A percentile compares a stretch with the other conserved stretches of the same genome.
Evolutionary conservation across 2,329 filamentous ascomycete genomes (phyloP).

Genomic region (Aspergillus sclerotialis): DNA sequence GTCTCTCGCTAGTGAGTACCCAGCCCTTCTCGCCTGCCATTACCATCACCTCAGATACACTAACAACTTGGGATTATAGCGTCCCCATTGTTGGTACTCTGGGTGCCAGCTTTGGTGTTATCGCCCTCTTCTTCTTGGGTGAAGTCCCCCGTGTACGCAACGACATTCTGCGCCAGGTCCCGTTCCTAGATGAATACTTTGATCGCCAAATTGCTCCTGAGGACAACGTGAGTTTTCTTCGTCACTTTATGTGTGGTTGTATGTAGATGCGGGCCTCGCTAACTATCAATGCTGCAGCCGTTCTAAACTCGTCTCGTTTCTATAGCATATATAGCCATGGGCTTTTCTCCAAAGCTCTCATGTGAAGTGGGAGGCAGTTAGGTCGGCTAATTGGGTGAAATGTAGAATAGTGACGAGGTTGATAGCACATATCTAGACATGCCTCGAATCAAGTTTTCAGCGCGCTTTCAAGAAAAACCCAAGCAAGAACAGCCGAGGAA

Average conservation of each 20-base stretch:
- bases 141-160: slow-evolving; percentile 56
- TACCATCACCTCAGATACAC: background rate
- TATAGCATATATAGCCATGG: background rate
- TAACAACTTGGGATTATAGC: slow-evolving; percentile 17
- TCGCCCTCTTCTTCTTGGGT: slow-evolving; percentile 59
- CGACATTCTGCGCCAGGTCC: slow-evolving; percentile 56
- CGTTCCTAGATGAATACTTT: slow-evolving; percentile 52
- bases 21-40: background rate
- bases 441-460: too few species aligned
- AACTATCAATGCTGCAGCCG: slow-evolving; percentile 22
- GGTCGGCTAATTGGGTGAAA: too few species aligned
- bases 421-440: slow-evolving; percentile 31
- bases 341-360: too few species aligned
- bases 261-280: background rate
- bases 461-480: too few species aligned
- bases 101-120: slow-evolving; percentile 51
- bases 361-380: too few species aligned
- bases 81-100: slow-evolving; percentile 47
- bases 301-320: slow-evolving; percentile 23
- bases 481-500: too few species aligned
- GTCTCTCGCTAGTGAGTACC: slow-evolving; percentile 42
- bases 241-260: background rate
- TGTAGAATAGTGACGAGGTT: slow-evolving; percentile 33
- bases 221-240: slow-evolving; percentile 47
- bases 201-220: slow-evolving; percentile 53